Conservation (phyloP, 2,329 filamentous ascomycete species). For the Aspergillus unguis region DNA sequence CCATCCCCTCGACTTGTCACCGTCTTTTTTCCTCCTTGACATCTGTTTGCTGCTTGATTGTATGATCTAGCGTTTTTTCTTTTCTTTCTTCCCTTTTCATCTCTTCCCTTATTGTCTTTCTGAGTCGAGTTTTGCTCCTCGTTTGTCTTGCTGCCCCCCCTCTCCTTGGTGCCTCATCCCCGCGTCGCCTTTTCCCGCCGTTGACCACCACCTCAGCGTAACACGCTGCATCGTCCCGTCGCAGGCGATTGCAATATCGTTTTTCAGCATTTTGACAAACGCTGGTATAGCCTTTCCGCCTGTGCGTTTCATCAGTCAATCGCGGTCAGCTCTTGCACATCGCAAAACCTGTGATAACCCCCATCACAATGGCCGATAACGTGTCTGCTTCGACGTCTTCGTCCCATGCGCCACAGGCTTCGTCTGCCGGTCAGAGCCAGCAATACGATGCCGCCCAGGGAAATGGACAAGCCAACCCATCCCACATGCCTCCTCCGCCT, state of each 20-base stretch:
- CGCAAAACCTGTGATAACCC: conserved; percentile 18
- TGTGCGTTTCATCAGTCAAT: conserved; percentile 21
- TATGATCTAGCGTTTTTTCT: conserved; percentile 18
- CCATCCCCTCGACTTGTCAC: conserved; percentile 14
- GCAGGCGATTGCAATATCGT: conserved; percentile 20
- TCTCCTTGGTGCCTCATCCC: conserved; percentile 21
- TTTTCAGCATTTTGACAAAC: conserved; percentile 14
- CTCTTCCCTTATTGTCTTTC: conserved; percentile 11
- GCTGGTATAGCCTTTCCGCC: conserved; percentile 18
- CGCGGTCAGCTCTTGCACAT: conserved; percentile 22
- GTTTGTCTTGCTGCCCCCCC: conserved; percentile 22
- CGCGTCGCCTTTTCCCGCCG: conserved; percentile 26
- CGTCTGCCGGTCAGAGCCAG: conserved; percentile 67
- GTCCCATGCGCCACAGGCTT: conserved; percentile 67
- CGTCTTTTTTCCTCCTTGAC: conserved; percentile 13
- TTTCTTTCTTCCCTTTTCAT: conserved; percentile 15
- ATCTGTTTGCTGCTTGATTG: conserved; percentile 16
- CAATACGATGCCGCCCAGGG: conserved; percentile 68
- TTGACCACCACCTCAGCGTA: conserved; percentile 21
- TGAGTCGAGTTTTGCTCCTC: conserved; percentile 14
- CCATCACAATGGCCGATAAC: conserved; percentile 71
- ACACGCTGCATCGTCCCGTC: conserved; percentile 25
- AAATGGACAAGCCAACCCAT: conserved; percentile 64
- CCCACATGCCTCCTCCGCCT: conserved; percentile 85
- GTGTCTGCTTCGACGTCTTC: conserved; percentile 59